A percentile compares a stretch with the other conserved stretches of the same genome.
Evolutionary conservation across 2,329 filamentous ascomycete species (phyloP).

Genomic region (Exophiala dermatitidis): DNA sequence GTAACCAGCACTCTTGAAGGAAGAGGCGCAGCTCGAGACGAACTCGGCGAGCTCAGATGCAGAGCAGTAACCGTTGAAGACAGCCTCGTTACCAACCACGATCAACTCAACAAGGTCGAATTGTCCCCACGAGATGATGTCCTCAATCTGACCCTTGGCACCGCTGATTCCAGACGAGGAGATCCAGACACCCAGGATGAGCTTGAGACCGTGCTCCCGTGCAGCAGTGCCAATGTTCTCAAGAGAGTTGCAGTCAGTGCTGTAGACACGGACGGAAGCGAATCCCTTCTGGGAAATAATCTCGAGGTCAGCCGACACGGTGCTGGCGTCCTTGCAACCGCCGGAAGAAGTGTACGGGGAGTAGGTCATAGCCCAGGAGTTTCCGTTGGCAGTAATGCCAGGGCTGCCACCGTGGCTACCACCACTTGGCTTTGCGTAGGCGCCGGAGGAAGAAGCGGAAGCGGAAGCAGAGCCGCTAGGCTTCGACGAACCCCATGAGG

Average conservation of each 20-base stretch:
- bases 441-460: slow-evolving; percentile 14
- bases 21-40: slow-evolving; percentile 58
- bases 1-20: slow-evolving; percentile 62
- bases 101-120: slow-evolving; percentile 73
- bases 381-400: slow-evolving; percentile 30
- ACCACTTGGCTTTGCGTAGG: slow-evolving; percentile 14
- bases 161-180: slow-evolving; percentile 54
- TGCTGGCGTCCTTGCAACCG: slow-evolving; percentile 56
- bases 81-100: slow-evolving; percentile 83
- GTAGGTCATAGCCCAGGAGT: slow-evolving; percentile 70
- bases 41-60: slow-evolving; percentile 60
- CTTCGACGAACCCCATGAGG: slow-evolving; percentile 1
- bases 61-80: slow-evolving; percentile 65
- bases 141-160: slow-evolving; percentile 65
- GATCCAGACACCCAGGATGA: slow-evolving; percentile 87
- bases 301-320: slow-evolving; percentile 55
- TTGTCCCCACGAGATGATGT: slow-evolving; percentile 64
- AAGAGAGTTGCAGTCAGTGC: slow-evolving; percentile 80
- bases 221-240: slow-evolving; percentile 65
- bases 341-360: slow-evolving; percentile 58
- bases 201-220: slow-evolving; percentile 58
- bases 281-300: slow-evolving; percentile 61
- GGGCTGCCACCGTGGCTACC: slow-evolving; percentile 1
- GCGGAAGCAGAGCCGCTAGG: slow-evolving; percentile 1
- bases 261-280: slow-evolving; percentile 72